Evolutionary conservation across 305 asterid species (phyloP).

Genomic region (Fraxinus angustifolia): DNA sequence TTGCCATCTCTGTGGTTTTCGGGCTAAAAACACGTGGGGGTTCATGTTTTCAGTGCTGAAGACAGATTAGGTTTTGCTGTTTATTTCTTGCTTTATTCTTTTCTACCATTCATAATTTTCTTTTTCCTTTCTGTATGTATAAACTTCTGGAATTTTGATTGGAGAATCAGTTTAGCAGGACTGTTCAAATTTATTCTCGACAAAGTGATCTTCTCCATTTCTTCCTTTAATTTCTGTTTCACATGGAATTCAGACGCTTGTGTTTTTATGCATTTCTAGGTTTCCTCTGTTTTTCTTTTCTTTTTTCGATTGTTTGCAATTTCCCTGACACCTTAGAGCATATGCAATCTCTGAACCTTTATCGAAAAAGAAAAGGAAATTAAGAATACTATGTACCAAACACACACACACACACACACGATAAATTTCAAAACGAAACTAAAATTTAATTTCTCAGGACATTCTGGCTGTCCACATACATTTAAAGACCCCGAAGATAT

Average conservation of each 20-base stretch:
- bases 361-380: not conserved
- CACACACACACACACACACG: not conserved
- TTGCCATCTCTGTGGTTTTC: not conserved
- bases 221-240: not conserved
- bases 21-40: not conserved
- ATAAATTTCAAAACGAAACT: not conserved
- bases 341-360: not conserved
- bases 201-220: not conserved
- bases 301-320: not conserved
- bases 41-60: not conserved
- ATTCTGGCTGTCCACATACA: not conserved
- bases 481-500: not conserved
- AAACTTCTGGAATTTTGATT: not conserved
- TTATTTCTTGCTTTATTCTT: not conserved
- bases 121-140: not conserved
- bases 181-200: not conserved
- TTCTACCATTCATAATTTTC: not conserved
- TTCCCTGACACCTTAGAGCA: not conserved
- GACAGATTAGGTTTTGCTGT: not conserved
- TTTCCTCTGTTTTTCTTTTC: not conserved
- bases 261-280: not conserved
- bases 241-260: not conserved
- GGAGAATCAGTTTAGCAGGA: not conserved
- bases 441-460: not conserved
- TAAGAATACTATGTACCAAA: not conserved